Evolutionary conservation across 148 eudicot genomes (phyloP), one percentile per base, ranked within the genome.

Genomic region (Dysphania ambrosioides): DNA sequence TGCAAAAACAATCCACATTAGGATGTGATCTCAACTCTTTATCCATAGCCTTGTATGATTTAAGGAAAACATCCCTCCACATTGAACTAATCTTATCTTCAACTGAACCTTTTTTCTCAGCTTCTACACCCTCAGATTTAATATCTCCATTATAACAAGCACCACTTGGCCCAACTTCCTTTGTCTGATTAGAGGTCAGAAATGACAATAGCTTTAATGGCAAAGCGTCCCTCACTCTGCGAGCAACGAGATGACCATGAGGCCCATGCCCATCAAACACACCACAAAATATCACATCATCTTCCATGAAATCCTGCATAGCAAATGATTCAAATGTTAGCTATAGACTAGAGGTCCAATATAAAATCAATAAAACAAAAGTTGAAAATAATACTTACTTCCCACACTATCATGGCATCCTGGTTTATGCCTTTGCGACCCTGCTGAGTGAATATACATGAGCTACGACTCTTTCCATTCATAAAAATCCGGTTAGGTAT

Each of bases 381-480:
- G 2, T 15, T 12, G 12, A 56, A 72, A 60, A 34, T 5, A 32
- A 47, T 49, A 88, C 95, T 85, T 82, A 96, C 97, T 83, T 96
- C 99, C 99, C 99, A 96, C 60, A 92, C 99, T 73, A 96, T 87
- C 99, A 96, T 96, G 71, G 99, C 97, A 80, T 96, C 99, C 79
- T 96, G 99, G 79, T 96, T 92, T 76, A 96, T 83, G 51, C 99
- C 99, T 80, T 96, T 96, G 27, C 99, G 97, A 47, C 99, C 99
- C 74, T 96, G 99, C 77, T 92, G 97, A 60, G 99, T 96, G 79
- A 85, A 96, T 79, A 96, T 83, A 84, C 99, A 96, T 29, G 97
- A 96, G 83, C 85, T 85, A 40, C 86, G 84, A 66, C 90, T 89
- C 83, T 83, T 92, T 19, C 99, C 99, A 56, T 96, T 96, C 68